These are phyloP conservation scores for Colletotrichum falcatum DNA, from an alignment of 2,329 filamentous ascomycete genomes.

Conservation along the genomic window DNA sequence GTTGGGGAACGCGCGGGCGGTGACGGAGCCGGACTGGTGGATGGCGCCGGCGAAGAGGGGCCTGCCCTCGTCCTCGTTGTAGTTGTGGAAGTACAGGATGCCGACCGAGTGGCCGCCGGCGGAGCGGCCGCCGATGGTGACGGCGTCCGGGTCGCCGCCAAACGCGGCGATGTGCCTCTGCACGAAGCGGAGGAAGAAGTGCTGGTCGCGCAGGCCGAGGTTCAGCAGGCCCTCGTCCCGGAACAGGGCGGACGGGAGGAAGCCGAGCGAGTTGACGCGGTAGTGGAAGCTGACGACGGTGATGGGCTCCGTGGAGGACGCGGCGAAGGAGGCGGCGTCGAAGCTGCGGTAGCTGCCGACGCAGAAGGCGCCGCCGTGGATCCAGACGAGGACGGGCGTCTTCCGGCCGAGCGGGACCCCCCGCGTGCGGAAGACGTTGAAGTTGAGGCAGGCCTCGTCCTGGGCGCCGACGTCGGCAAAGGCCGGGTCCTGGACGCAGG, in stretches of 20 bases:
- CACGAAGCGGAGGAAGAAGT: slow-evolving; percentile 71
- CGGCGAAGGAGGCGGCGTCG: slow-evolving; percentile 51
- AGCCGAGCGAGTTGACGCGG: slow-evolving; percentile 71
- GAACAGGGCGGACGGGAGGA: slow-evolving; percentile 68
- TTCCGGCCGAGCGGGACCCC: slow-evolving; percentile 50
- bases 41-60: slow-evolving; percentile 74
- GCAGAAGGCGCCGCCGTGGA: slow-evolving; percentile 55
- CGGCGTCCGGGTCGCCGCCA: slow-evolving; percentile 72
- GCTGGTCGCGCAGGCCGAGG: slow-evolving; percentile 70
- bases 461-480: slow-evolving; percentile 31
- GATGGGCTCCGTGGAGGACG: slow-evolving; percentile 60
- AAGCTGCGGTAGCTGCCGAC: slow-evolving; percentile 50
- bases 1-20: slow-evolving; percentile 50
- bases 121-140: slow-evolving; percentile 74
- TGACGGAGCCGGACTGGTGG: slow-evolving; percentile 69
- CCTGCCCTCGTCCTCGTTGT: slow-evolving; percentile 69
- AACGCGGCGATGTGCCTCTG: slow-evolving; percentile 73
- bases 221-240: slow-evolving; percentile 67
- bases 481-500: slow-evolving; percentile 55
- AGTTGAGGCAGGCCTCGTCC: slow-evolving; percentile 53
- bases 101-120: slow-evolving; percentile 71
- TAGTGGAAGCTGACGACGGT: slow-evolving; percentile 76
- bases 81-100: slow-evolving; percentile 72
- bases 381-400: slow-evolving; percentile 54
- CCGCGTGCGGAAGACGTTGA: slow-evolving; percentile 54